Percentiles rank a stretch among this genome's conserved stretches.
Conservation (phyloP, 192 early-diverging fungal genomes). For the Neocallimastix lanati region DNA sequence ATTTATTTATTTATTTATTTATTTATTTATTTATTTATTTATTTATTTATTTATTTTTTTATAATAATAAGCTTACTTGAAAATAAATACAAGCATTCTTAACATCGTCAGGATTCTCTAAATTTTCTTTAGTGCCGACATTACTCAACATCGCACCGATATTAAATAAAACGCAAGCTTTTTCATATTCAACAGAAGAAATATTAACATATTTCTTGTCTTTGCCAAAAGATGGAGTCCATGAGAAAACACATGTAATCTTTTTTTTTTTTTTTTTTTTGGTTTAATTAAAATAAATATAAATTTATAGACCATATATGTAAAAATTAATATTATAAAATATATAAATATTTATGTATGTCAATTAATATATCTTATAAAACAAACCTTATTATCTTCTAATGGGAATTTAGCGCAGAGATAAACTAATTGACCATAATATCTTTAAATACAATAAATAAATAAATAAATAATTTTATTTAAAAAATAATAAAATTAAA, state of each 20-base stretch:
- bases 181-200: constrained; percentile 50
- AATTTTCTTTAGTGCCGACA: constrained; percentile 48
- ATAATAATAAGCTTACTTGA: no score
- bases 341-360: no score
- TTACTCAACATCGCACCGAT: constrained; percentile 72
- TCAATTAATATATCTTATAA: neutral
- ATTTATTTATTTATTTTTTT: no score
- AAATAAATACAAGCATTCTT: constrained; percentile 60
- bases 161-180: constrained; percentile 67
- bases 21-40: no score
- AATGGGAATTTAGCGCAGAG: neutral
- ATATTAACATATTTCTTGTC: neutral
- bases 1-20: no score
- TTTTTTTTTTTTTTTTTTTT: no score
- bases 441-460: neutral
- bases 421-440: neutral
- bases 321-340: no score
- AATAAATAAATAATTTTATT: no score
- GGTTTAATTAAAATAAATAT: no score
- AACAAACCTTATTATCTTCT: neutral
- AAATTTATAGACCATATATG: no score
- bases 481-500: no score
- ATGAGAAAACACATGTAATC: neutral
- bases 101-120: constrained; percentile 48
- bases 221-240: neutral